A percentile compares a stretch with the other conserved stretches of the same genome.
phyloP scores from a whole-genome alignment of 768 basidiomycete genomes.

The Ramaria sp. region DNA sequence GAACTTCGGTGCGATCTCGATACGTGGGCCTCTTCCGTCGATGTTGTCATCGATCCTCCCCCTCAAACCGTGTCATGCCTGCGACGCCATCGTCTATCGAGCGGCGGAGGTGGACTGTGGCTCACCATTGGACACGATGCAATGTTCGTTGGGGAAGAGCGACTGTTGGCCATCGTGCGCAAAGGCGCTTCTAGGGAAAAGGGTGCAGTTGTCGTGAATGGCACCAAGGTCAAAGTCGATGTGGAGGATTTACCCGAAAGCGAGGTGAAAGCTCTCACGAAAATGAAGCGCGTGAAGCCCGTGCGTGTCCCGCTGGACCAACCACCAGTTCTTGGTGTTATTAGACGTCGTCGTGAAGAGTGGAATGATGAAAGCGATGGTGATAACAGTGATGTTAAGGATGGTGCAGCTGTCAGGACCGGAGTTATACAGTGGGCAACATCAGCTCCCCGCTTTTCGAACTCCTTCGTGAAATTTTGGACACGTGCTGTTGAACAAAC shows the following conservation, averaged over 20 bases:
- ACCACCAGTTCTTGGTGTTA: constrained; percentile 67
- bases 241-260: constrained; percentile 78
- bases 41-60: constrained; percentile 89
- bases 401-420: background rate
- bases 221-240: constrained; percentile 73
- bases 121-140: constrained; percentile 83
- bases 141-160: constrained; percentile 65
- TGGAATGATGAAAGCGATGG: constrained; percentile 49
- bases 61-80: constrained; percentile 76
- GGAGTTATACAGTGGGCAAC: constrained; percentile 30
- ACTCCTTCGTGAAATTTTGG: constrained; percentile 61
- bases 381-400: background rate
- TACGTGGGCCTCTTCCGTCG: constrained; percentile 73
- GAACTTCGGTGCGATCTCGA: constrained; percentile 89
- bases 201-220: constrained; percentile 81
- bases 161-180: constrained; percentile 62
- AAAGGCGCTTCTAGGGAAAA: constrained; percentile 59
- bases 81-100: constrained; percentile 75
- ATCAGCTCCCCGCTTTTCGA: constrained; percentile 54
- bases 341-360: constrained; percentile 58
- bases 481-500: constrained; percentile 69
- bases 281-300: constrained; percentile 81
- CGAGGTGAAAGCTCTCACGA: constrained; percentile 74
- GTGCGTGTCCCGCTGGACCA: constrained; percentile 86
- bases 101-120: constrained; percentile 90